Percentiles rank a stretch among this genome's conserved stretches.
Evolutionary conservation across 1,284 basidiomycete species (phyloP).

Genomic region (Grifola frondosa): DNA sequence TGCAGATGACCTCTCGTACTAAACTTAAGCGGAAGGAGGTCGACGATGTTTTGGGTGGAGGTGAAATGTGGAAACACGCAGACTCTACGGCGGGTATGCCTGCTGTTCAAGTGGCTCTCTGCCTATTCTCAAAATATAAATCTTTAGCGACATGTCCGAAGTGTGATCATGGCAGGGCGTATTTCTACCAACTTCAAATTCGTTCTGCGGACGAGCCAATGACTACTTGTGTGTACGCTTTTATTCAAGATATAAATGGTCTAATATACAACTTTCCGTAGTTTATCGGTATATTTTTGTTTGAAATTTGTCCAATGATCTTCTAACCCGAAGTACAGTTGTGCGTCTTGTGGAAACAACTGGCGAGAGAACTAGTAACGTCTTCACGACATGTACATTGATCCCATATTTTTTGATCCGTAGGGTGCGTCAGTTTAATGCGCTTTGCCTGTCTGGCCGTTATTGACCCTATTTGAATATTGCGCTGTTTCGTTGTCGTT

Average conservation of each 20-base stretch:
- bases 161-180: constrained; percentile 87
- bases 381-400: too few relatives aligned
- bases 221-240: constrained; percentile 81
- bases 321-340: constrained; percentile 34
- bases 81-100: constrained; percentile 77
- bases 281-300: constrained; percentile 34
- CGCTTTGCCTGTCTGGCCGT: too few relatives aligned
- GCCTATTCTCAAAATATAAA: not conserved
- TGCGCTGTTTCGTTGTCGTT: too few relatives aligned
- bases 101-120: constrained; percentile 22
- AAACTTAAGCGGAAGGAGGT: constrained; percentile 83
- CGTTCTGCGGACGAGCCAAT: constrained; percentile 95
- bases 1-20: constrained; percentile 85
- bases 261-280: constrained; percentile 15
- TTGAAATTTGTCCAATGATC: constrained; percentile 14
- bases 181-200: constrained; percentile 97
- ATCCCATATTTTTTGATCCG: too few relatives aligned
- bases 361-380: constrained; percentile 67
- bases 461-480: too few relatives aligned
- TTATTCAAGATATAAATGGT: constrained; percentile 7
- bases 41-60: constrained; percentile 92
- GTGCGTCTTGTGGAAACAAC: constrained; percentile 54
- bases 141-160: constrained; percentile 76
- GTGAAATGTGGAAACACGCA: constrained; percentile 94
- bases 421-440: too few relatives aligned